Evolutionary conservation across 257 asterid genomes (phyloP), one percentile per base, ranked within the genome.

Genomic region (Catharanthus roseus): DNA sequence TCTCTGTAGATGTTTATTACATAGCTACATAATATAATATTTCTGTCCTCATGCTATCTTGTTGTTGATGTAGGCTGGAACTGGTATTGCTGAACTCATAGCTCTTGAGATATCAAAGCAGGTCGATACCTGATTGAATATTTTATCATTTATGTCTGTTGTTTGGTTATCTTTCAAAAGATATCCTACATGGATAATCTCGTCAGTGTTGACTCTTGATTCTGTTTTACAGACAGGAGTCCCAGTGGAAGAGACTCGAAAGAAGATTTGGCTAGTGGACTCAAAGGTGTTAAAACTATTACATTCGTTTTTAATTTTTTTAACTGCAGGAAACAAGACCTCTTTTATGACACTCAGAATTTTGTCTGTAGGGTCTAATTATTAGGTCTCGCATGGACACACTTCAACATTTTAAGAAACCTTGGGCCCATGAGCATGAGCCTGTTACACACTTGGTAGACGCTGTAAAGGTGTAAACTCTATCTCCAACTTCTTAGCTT

Each of bases 61-160:
- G 54, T 18, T 23, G 36, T 11, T 41, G 53, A 72, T 80, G 79
- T 86, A 92, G 98, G 98, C 98, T 78, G 98, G 98, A 65, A 92
- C 96, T 62, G 98, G 98, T 64, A 92, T 92, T 56, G 98, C 98
- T 31, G 96, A 92, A 80, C 92, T 92, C 79, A 92, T 92, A 79
- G 98, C 98, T 73, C 89, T 85, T 76, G 95, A 90, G 83, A 90
- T 92, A 63, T 90, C 98, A 53, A 92, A 88, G 78, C 91, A 92
- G 98, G 98, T 92, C 31, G 69, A 72, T 58, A 26, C 33, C 72
- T 39, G 45, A 18, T 16, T 18, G 49, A 28, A n/a, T n/a, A 69
- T 51, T 19, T 56, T 56, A 7, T 33, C 24, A 69, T 47, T 34
- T 36, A 69, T 39, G 28, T 47, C 7, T 26, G 26, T 33, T 31